phyloP scores from a whole-genome alignment of 768 basidiomycete species.

The Calocybe cyanea region DNA sequence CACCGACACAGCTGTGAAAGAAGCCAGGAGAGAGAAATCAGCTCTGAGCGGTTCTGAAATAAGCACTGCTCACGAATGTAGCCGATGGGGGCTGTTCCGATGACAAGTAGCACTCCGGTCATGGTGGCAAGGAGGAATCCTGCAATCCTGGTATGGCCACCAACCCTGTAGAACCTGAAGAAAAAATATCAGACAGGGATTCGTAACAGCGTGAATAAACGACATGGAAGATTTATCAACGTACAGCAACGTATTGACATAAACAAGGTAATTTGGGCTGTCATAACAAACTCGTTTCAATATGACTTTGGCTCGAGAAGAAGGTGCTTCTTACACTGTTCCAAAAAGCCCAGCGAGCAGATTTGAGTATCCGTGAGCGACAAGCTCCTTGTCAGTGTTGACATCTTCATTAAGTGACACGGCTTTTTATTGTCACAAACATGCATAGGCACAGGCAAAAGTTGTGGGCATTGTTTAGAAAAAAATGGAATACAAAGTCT shows the following conservation, averaged over 20 bases:
- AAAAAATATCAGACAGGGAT: too few species aligned
- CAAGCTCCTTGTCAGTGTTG: conserved; percentile 88
- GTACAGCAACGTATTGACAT: conserved; percentile 81
- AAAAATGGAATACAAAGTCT: not conserved
- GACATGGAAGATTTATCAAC: not conserved
- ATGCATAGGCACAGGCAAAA: too few species aligned
- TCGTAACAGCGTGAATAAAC: not conserved
- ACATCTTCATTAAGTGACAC: conserved; percentile 87
- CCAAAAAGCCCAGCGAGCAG: conserved; percentile 76
- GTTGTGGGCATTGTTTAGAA: not conserved
- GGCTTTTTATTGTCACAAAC: conserved; percentile 36
- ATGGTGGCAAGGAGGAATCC: conserved; percentile 82
- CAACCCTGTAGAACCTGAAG: conserved; percentile 84
- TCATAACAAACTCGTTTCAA: too few species aligned
- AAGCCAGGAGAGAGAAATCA: not conserved
- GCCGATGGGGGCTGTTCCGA: conserved; percentile 88
- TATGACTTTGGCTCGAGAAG: too few species aligned
- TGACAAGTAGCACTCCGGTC: conserved; percentile 65
- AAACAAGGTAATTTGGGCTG: conserved; percentile 84
- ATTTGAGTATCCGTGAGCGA: conserved; percentile 92
- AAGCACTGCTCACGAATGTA: conserved; percentile 77
- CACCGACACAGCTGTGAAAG: conserved; percentile 73
- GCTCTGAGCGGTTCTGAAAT: not conserved
- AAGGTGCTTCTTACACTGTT: conserved; percentile 64
- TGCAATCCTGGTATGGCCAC: conserved; percentile 79